phyloP scores from a whole-genome alignment of 306 rosid species.

The Vigna nakashimae region DNA sequence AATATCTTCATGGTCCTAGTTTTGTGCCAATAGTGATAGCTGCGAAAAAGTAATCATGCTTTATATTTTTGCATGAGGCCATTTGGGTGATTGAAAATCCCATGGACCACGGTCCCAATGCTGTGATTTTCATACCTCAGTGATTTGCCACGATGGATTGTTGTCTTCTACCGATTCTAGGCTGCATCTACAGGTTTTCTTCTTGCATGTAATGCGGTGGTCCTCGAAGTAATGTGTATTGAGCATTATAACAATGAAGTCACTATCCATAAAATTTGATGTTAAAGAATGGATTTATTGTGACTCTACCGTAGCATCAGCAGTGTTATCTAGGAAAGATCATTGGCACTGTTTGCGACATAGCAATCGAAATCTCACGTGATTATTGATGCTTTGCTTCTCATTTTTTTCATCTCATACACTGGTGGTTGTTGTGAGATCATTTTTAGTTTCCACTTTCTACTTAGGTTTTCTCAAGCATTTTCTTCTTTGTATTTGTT shows the following conservation, averaged over 20 bases:
- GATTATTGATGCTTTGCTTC: neutral
- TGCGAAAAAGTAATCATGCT: constrained; percentile 3
- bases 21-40: constrained; percentile 6
- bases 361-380: neutral
- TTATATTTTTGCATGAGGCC: constrained; percentile 7
- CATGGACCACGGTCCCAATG: constrained; percentile 40
- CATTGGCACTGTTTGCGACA: neutral
- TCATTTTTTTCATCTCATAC: neutral
- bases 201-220: constrained; percentile 28
- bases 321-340: neutral
- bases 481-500: constrained; percentile 21
- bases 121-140: constrained; percentile 16
- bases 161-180: constrained; percentile 40
- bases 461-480: neutral
- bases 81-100: constrained; percentile 32
- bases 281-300: neutral
- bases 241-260: constrained; percentile 19
- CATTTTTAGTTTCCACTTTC: constrained; percentile 13
- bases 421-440: neutral
- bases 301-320: neutral
- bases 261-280: neutral
- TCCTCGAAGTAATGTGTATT: constrained; percentile 2
- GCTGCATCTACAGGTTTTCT: constrained; percentile 15
- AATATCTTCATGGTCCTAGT: constrained; percentile 37
- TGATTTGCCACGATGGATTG: constrained; percentile 6